Percentiles rank a stretch among this genome's conserved stretches.
Conservation (phyloP, 1,139 yeast species). For the Debaryomycetaceae sp. region DNA sequence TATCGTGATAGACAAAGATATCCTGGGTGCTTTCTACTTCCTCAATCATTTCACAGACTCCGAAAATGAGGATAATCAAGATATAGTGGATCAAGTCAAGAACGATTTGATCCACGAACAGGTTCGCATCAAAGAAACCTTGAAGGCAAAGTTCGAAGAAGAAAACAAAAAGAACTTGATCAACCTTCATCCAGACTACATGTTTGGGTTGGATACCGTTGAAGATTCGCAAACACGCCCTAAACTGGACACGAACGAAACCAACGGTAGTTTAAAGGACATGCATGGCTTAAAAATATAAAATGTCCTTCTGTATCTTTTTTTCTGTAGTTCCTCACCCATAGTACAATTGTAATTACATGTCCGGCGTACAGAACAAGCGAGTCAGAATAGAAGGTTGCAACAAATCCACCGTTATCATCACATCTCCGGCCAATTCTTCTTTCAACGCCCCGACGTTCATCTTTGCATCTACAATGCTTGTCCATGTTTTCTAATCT, state of each 20-base stretch:
- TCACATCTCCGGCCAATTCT: too few relatives aligned
- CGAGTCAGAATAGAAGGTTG: too few relatives aligned
- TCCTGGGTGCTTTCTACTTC: slow-evolving; percentile 54
- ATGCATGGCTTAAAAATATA: slow-evolving; percentile 3
- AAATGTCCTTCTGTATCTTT: background rate
- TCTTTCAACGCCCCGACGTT: too few relatives aligned
- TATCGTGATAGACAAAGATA: slow-evolving; percentile 63
- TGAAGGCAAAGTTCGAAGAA: slow-evolving; percentile 12
- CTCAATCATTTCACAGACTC: slow-evolving; percentile 23
- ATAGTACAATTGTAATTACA: too few relatives aligned
- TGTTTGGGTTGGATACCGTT: slow-evolving; percentile 10
- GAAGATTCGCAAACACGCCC: background rate
- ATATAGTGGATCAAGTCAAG: slow-evolving; percentile 11
- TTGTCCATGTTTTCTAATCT: too few relatives aligned
- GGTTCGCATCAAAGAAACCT: slow-evolving; percentile 11
- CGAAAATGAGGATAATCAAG: slow-evolving; percentile 9
- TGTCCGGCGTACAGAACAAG: too few relatives aligned
- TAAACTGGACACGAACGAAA: background rate
- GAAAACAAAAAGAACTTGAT: slow-evolving; percentile 15
- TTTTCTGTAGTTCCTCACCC: too few relatives aligned
- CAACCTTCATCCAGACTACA: slow-evolving; percentile 16
- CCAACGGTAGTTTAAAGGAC: slow-evolving; percentile 2
- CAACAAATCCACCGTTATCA: too few relatives aligned
- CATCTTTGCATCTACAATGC: too few relatives aligned
- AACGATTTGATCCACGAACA: slow-evolving; percentile 20